Conservation (phyloP, 306 rosid species). For the Datisca glomerata region DNA sequence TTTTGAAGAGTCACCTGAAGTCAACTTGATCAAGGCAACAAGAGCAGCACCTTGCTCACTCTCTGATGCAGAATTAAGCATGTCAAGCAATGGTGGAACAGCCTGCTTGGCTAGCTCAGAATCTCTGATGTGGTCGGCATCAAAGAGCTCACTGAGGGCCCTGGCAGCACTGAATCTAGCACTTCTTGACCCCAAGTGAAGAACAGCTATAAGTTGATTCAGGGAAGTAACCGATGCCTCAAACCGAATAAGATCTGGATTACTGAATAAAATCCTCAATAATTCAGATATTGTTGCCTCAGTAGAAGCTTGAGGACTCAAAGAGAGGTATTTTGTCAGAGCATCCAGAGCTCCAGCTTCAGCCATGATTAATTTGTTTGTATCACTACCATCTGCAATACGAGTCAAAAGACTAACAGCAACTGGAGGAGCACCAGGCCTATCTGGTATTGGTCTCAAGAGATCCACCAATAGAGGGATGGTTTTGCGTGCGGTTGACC, state of each 20-base stretch:
- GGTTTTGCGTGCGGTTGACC: constrained; percentile 75
- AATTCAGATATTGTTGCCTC: constrained; percentile 79
- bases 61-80: constrained; percentile 74
- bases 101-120: constrained; percentile 78
- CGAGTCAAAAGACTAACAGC: constrained; percentile 78
- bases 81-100: constrained; percentile 81
- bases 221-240: constrained; percentile 78
- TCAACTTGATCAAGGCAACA: constrained; percentile 58
- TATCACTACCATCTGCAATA: constrained; percentile 81
- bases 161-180: constrained; percentile 90
- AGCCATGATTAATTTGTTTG: constrained; percentile 74
- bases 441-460: constrained; percentile 86
- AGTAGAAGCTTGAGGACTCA: constrained; percentile 95
- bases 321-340: constrained; percentile 85
- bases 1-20: constrained; percentile 59
- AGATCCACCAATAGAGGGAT: constrained; percentile 94
- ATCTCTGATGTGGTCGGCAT: constrained; percentile 53
- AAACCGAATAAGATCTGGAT: constrained; percentile 66
- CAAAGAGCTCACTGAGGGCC: constrained; percentile 75
- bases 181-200: constrained; percentile 93
- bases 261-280: constrained; percentile 66
- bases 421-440: constrained; percentile 86
- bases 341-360: constrained; percentile 96
- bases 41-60: constrained; percentile 89
- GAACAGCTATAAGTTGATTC: constrained; percentile 86